These are phyloP conservation scores for Solanum chmielewskii DNA, from an alignment of 257 asterid genomes.

Conservation along the genomic window DNA sequence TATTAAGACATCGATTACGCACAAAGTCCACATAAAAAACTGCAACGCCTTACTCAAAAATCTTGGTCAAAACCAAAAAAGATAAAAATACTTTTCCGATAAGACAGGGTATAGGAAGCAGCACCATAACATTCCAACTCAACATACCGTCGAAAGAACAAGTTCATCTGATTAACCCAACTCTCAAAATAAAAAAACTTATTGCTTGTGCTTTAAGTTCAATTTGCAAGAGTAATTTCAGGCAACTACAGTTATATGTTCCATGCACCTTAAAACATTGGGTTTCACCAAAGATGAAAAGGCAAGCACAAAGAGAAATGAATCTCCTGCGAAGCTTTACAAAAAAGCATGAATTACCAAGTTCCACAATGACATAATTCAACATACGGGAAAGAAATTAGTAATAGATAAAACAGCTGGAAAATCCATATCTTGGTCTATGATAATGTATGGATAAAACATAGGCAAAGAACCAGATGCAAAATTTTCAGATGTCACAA, in stretches of 20 bases:
- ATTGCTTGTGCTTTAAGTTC: background rate
- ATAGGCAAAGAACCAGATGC: background rate
- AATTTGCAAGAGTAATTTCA: background rate
- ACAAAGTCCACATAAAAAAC: background rate
- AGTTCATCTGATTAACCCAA: background rate
- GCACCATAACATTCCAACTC: background rate
- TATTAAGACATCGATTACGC: no score
- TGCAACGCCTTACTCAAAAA: background rate
- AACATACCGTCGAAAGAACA: no score
- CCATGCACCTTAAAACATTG: background rate
- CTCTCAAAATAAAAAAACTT: background rate
- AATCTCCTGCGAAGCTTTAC: background rate
- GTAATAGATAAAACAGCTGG: background rate
- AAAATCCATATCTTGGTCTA: background rate
- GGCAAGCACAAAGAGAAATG: background rate
- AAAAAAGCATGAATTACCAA: background rate
- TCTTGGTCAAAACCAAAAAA: background rate
- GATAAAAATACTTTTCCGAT: rapidly evolving
- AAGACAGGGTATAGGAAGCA: background rate
- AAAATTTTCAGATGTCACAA: background rate
- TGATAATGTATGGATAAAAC: background rate
- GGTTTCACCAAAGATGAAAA: background rate
- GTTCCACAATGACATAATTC: background rate
- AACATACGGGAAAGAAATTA: background rate
- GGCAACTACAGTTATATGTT: background rate